These are phyloP conservation scores for Yarrowia sp. DNA, from an alignment of 805 yeast species.

Conservation along the genomic window DNA sequence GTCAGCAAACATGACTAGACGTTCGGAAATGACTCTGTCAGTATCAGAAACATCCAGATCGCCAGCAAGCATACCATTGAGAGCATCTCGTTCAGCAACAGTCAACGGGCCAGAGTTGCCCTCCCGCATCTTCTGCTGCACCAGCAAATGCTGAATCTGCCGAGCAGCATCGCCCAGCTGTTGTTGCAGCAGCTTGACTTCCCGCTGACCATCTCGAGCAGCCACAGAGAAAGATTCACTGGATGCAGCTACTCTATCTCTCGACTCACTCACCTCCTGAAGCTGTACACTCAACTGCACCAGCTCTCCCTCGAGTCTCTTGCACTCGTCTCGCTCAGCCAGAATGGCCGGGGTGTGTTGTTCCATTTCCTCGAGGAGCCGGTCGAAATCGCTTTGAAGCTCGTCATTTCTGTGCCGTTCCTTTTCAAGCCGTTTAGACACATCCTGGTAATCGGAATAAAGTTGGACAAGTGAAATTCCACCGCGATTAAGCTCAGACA, in stretches of 20 bases:
- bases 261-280: conserved; percentile 42
- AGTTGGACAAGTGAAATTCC: conserved; percentile 62
- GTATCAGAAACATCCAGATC: conserved; percentile 54
- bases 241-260: conserved; percentile 40
- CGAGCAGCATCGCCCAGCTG: conserved; percentile 72
- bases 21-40: conserved; percentile 64
- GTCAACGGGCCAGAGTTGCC: conserved; percentile 62
- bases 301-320: conserved; percentile 55
- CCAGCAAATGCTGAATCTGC: conserved; percentile 73
- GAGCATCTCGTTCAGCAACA: conserved; percentile 59
- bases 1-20: conserved; percentile 67
- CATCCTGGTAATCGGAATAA: conserved; percentile 59
- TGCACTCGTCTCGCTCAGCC: conserved; percentile 61
- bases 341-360: conserved; percentile 71
- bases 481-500: conserved; percentile 48
- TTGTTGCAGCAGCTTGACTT: conserved; percentile 49
- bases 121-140: conserved; percentile 56
- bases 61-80: conserved; percentile 51
- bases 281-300: conserved; percentile 53
- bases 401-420: conserved; percentile 71
- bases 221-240: conserved; percentile 37
- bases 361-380: conserved; percentile 72
- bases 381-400: conserved; percentile 67
- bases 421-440: conserved; percentile 63
- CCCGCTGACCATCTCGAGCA: conserved; percentile 47